Evolutionary conservation across 768 basidiomycete genomes (phyloP), one percentile per base, ranked within the genome.

Genomic region (Auriscalpium microsporum): DNA sequence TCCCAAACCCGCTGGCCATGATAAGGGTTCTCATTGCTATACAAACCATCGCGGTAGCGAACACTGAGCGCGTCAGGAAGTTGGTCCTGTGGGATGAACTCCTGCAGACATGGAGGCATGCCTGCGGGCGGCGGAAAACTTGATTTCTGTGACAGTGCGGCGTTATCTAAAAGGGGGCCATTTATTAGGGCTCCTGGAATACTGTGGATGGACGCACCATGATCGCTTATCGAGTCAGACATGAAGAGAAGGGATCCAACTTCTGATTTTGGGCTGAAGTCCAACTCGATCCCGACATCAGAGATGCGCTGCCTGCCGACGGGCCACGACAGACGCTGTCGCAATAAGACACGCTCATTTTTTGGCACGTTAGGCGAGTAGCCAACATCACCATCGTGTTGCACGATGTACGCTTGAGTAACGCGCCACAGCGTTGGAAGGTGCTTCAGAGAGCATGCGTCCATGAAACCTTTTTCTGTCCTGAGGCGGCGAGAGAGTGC

Each of bases 21-120:
- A 38, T 17, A 34, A 0, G 21, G n/a, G 17, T n/a, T 13, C 28
- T 28, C 28, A 28, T 28, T 28, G 2, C 28, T 28, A 19, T 19
- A 10, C 2, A 10, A 7, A 19, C 13, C 8, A 28, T 19, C 13
- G 16, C 19, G 13, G 5, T n/a, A 10, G 10, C 10, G 45, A 56
- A 42, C 33, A 50, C 44, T 28, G 16, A 58, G 34, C 13, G 13
- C 8, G 3, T 51, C 48, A n/a, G 57, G 57, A 51, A 58, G 57
- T 8, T 8, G 36, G 14, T 58, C 49, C 10, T 35, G 14, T 8
- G 54, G 17, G 28, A 58, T 51, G 44, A 45, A 50, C 5, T n/a
- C 10, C 16, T 58, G 48, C 2, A 58, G 21, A 16, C 17, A 49
- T 16, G 45, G 37, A 21, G 23, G 49, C 48, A 40, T 35, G 40